Evolutionary conservation across 164 flowering plant species (phyloP).

Genomic region (Umbellularia californica): DNA sequence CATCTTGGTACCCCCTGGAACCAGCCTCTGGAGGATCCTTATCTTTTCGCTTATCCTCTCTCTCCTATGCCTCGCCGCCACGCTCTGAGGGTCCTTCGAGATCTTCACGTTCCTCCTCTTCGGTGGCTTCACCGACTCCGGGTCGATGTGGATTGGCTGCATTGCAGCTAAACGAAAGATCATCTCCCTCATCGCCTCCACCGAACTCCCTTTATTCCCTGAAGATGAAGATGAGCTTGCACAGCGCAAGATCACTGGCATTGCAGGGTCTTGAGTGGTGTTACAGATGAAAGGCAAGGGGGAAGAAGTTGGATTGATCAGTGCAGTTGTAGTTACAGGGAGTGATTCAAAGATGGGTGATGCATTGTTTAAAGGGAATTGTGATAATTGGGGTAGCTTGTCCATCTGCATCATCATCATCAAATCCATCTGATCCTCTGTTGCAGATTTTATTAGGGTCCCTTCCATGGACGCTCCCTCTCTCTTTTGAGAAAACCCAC

Average conservation of each 20-base stretch:
- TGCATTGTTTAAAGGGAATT: constrained; percentile 5
- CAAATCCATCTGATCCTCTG: constrained; percentile 36
- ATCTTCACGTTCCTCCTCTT: constrained; percentile 60
- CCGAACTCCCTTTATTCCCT: constrained; percentile 25
- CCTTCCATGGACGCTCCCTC: constrained; percentile 31
- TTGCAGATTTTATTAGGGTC: constrained; percentile 28
- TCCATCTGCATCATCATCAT: constrained; percentile 40
- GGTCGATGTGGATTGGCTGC: constrained; percentile 67
- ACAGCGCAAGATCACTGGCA: constrained; percentile 15
- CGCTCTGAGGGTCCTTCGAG: constrained; percentile 60
- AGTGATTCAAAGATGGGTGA: neutral
- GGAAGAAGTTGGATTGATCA: constrained; percentile 16
- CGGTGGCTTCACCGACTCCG: constrained; percentile 56
- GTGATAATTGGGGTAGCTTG: constrained; percentile 29
- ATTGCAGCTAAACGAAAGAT: constrained; percentile 55
- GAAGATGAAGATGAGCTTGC: constrained; percentile 7
- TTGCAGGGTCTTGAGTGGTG: constrained; percentile 5
- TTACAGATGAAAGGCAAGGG: neutral
- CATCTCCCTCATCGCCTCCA: constrained; percentile 58
- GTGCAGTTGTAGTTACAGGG: constrained; percentile 13
- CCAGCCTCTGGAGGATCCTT: constrained; percentile 57
- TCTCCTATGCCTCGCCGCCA: constrained; percentile 57
- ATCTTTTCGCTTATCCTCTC: constrained; percentile 61
- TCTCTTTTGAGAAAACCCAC: neutral
- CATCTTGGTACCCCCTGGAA: constrained; percentile 66